A percentile compares a stretch with the other conserved stretches of the same genome.
These are phyloP conservation scores for Sporothrix globosa DNA, from an alignment of 2,329 filamentous ascomycete species.

Conservation along the genomic window DNA sequence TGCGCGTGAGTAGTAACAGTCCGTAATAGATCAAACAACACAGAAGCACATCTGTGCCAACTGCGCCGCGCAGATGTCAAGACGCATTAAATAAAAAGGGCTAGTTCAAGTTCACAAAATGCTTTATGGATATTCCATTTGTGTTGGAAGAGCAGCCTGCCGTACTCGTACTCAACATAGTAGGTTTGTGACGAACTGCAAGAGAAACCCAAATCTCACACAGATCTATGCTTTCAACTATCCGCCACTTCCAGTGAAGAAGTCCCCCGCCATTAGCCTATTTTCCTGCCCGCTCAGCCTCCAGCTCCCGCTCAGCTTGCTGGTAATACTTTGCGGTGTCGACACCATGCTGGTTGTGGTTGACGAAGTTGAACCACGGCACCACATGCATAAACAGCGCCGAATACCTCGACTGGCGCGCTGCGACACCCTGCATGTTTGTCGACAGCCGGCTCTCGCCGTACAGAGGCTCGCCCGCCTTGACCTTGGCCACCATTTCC, in stretches of 20 bases:
- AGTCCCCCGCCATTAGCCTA: background rate
- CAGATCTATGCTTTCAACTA: background rate
- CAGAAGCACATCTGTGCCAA: too few species aligned
- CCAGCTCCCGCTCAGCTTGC: slow-evolving; percentile 90
- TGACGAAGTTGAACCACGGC: slow-evolving; percentile 98
- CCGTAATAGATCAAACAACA: too few species aligned
- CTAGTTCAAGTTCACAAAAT: background rate
- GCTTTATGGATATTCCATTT: slow-evolving; percentile 1
- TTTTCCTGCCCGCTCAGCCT: slow-evolving; percentile 62
- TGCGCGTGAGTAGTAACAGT: too few species aligned
- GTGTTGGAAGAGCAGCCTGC: background rate
- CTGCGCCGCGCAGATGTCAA: too few species aligned
- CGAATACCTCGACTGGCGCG: slow-evolving; percentile 89
- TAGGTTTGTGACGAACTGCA: background rate
- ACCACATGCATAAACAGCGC: slow-evolving; percentile 81
- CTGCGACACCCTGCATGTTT: slow-evolving; percentile 91
- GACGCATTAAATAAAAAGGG: too few species aligned
- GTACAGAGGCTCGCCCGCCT: slow-evolving; percentile 87
- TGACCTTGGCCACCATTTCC: slow-evolving; percentile 97
- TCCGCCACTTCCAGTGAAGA: background rate
- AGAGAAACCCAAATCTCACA: background rate
- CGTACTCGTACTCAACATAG: background rate
- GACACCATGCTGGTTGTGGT: slow-evolving; percentile 92
- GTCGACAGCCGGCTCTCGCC: slow-evolving; percentile 76
- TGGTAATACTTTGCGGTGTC: slow-evolving; percentile 99